Base-by-base conservation (phyloP, 495 filamentous ascomycete species). In the Staphylotrichum longicolle region DNA sequence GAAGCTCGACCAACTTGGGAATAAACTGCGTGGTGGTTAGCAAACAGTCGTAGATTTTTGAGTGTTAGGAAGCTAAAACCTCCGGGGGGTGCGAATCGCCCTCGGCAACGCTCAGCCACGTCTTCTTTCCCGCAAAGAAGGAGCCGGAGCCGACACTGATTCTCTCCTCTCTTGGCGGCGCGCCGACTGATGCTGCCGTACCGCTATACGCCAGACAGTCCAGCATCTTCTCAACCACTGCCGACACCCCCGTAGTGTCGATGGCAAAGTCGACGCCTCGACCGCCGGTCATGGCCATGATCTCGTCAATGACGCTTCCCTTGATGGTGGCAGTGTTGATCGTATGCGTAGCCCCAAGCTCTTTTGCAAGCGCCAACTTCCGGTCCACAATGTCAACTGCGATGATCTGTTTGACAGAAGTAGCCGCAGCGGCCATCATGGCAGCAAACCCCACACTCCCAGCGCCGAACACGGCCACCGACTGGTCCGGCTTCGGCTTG, bases 371-470 rank as follows among this genome's bases (percentile, higher is more conserved):
- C 34, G 69, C 69, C 9, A 83, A 65, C 37, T 77, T 77, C 30
- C 63, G 65, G 35, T 75, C 67, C 27, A 75, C 67, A 33, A 80
- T 68, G 57, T 82, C 79, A 3, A 80, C 75, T 0, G 75, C 79
- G n/a, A 80, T 69, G 30, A 81, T 53, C 10, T 49, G 64, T 20
- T 64, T 62, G 6, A 68, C 65, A 10, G 63, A 64, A 0, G 72
- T 65, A 10, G 70, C 64, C 3, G 54, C 54, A 7, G 59, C 54
- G 2, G 64, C 57, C 60, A 66, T 57, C 54, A 82, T 50, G 7
- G 78, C 79, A 0, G 74, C 70, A n/a, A 77, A 45, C 0, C 79
- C 79, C 0, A 82, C 79, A 2, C 72, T 71, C 0, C 79, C 79
- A 52, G 75, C 68, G 0, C 79, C 79, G 15, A 79, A 61, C 0